Conservation (phyloP, 352 stramenopile genomes). For the Globisporangium spinosum region DNA sequence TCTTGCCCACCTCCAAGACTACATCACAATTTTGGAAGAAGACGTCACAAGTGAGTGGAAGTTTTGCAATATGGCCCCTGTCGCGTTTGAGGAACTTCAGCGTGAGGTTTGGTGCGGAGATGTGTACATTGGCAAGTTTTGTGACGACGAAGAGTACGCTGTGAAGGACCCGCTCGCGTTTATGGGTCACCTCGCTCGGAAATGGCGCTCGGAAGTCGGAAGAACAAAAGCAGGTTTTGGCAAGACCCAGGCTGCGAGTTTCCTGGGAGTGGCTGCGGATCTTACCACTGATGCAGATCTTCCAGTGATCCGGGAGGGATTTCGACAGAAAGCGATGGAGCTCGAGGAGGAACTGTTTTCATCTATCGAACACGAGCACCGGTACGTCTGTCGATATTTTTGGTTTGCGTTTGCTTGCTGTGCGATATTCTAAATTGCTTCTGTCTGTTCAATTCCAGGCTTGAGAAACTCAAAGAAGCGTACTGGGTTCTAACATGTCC, state of each 20-base stretch:
- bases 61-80: slow-evolving; percentile 90
- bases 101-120: slow-evolving; percentile 93
- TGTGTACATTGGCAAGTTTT: slow-evolving; percentile 93
- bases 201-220: slow-evolving; percentile 76
- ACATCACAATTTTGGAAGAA: slow-evolving; percentile 84
- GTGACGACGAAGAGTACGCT: slow-evolving; percentile 70
- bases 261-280: slow-evolving; percentile 30
- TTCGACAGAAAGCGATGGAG: slow-evolving; percentile 47
- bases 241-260: slow-evolving; percentile 35
- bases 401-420: not conserved
- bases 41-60: slow-evolving; percentile 87
- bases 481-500: slow-evolving; percentile 69
- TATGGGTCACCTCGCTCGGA: slow-evolving; percentile 68
- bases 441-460: slow-evolving; percentile 14
- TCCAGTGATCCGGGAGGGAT: slow-evolving; percentile 41
- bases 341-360: slow-evolving; percentile 30
- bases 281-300: slow-evolving; percentile 18
- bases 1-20: slow-evolving; percentile 90
- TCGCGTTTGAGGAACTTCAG: slow-evolving; percentile 87
- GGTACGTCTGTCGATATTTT: slow-evolving; percentile 24
- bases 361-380: slow-evolving; percentile 31
- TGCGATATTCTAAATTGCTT: not conserved
- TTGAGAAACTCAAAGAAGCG: slow-evolving; percentile 50
- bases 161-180: slow-evolving; percentile 88
- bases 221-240: slow-evolving; percentile 28